Conservation (phyloP, 208 protist species). For the Trypanosoma congolense region DNA sequence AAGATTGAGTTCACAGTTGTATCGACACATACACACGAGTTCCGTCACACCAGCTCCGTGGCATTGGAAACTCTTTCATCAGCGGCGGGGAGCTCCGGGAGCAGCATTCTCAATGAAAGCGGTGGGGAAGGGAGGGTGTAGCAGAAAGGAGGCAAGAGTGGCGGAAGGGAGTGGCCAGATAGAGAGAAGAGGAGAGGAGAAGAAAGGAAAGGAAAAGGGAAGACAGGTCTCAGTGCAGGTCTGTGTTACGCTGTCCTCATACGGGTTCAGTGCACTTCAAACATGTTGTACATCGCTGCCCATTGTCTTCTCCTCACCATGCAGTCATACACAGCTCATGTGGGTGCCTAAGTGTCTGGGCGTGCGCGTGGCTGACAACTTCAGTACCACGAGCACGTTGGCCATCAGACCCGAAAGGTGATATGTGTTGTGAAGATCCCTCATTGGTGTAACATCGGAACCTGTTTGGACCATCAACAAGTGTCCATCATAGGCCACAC, state of each 20-base stretch:
- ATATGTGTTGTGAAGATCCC: too few relatives aligned
- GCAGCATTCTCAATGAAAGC: too few relatives aligned
- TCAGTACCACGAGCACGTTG: too few relatives aligned
- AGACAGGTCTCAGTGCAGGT: slow-evolving; percentile 5
- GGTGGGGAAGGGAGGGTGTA: too few relatives aligned
- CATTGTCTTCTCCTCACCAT: background rate
- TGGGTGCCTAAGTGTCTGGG: too few relatives aligned
- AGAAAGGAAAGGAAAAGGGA: background rate
- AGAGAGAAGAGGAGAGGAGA: background rate
- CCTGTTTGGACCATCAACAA: too few relatives aligned
- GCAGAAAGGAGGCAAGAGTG: too few relatives aligned
- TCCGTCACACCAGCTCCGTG: background rate
- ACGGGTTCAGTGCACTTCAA: background rate
- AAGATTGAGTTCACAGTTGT: slow-evolving; percentile 6
- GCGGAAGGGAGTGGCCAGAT: background rate
- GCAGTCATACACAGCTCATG: background rate
- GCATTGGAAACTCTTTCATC: slow-evolving; percentile 6
- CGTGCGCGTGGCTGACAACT: too few relatives aligned
- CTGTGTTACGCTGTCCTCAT: slow-evolving; percentile 12
- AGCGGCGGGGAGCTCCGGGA: background rate
- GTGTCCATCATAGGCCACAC: too few relatives aligned
- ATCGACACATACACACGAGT: slow-evolving; percentile 2
- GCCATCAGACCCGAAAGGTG: too few relatives aligned
- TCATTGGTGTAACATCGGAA: too few relatives aligned
- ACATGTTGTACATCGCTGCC: slow-evolving; percentile 4